These are phyloP conservation scores for Elsinoe batatas DNA, from an alignment of 2,329 filamentous ascomycete genomes.

Conservation along the genomic window DNA sequence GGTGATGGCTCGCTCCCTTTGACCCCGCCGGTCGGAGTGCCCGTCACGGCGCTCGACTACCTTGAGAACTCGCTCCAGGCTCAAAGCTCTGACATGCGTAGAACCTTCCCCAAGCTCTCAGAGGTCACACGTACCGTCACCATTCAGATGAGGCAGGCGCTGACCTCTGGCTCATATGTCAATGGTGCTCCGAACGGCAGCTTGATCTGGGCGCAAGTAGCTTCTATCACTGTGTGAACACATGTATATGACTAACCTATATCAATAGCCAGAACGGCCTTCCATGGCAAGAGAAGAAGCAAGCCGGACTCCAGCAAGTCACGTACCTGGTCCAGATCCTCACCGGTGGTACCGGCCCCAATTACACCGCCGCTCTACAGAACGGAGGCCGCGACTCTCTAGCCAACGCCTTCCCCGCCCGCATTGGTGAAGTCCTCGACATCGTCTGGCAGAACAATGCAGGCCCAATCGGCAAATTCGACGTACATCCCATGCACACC, in stretches of 20 bases:
- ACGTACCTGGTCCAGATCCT: constrained; percentile 44
- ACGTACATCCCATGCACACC: constrained; percentile 46
- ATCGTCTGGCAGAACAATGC: constrained; percentile 30
- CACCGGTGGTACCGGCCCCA: constrained; percentile 27
- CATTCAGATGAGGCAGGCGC: constrained; percentile 20
- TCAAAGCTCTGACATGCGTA: constrained; percentile 16
- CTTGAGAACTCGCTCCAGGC: constrained; percentile 32
- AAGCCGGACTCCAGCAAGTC: background rate
- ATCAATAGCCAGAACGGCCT: background rate
- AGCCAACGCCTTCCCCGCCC: constrained; percentile 42
- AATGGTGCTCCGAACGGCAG: constrained; percentile 9
- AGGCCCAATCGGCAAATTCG: constrained; percentile 30
- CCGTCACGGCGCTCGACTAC: constrained; percentile 28
- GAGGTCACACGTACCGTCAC: constrained; percentile 28
- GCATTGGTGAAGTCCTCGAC: constrained; percentile 47
- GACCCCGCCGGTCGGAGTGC: constrained; percentile 2
- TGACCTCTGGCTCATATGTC: background rate
- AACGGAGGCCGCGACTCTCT: constrained; percentile 47
- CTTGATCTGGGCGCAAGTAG: constrained; percentile 5
- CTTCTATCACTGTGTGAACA: background rate
- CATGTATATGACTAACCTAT: background rate
- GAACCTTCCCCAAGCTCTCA: constrained; percentile 26
- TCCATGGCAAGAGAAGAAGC: constrained; percentile 1
- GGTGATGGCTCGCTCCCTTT: constrained; percentile 17
- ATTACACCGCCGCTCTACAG: constrained; percentile 41